Percentiles rank a stretch among this genome's conserved stretches.
Conservation (phyloP, 2,329 filamentous ascomycete species). For the Endothia cerciana region DNA sequence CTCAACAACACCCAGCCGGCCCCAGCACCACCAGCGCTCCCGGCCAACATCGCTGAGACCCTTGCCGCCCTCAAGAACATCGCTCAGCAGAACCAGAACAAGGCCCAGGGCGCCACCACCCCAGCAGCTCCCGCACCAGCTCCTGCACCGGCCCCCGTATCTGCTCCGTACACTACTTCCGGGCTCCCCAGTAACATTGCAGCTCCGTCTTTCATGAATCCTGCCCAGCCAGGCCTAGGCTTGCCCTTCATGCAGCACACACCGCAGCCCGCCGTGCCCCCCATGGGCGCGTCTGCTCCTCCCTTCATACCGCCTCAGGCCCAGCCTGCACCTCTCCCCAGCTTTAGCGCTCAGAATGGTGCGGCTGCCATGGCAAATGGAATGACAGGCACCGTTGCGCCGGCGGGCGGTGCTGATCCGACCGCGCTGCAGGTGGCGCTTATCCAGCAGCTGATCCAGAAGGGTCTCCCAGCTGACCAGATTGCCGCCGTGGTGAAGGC, state of each 20-base stretch:
- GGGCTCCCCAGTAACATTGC: constrained; percentile 35
- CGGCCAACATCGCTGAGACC: constrained; percentile 71
- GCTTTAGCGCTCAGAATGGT: constrained; percentile 33
- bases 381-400: constrained; percentile 42
- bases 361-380: constrained; percentile 44
- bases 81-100: constrained; percentile 70
- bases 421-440: constrained; percentile 73
- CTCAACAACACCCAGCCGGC: constrained; percentile 39
- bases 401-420: constrained; percentile 45
- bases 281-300: constrained; percentile 60
- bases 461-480: constrained; percentile 78
- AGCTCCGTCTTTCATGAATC: constrained; percentile 31
- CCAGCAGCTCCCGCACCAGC: constrained; percentile 35
- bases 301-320: constrained; percentile 40
- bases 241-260: constrained; percentile 37
- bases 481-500: constrained; percentile 64
- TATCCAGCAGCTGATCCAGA: constrained; percentile 74
- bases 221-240: constrained; percentile 31
- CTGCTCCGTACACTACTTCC: constrained; percentile 37
- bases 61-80: constrained; percentile 81
- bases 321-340: constrained; percentile 37
- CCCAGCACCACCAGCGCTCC: constrained; percentile 47
- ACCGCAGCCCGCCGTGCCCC: constrained; percentile 53
- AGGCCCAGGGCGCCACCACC: constrained; percentile 45
- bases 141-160: constrained; percentile 35